A percentile compares a stretch with the other conserved stretches of the same genome.
phyloP scores from a whole-genome alignment of 2,329 filamentous ascomycete species.

The Ceratocystis harringtonii region DNA sequence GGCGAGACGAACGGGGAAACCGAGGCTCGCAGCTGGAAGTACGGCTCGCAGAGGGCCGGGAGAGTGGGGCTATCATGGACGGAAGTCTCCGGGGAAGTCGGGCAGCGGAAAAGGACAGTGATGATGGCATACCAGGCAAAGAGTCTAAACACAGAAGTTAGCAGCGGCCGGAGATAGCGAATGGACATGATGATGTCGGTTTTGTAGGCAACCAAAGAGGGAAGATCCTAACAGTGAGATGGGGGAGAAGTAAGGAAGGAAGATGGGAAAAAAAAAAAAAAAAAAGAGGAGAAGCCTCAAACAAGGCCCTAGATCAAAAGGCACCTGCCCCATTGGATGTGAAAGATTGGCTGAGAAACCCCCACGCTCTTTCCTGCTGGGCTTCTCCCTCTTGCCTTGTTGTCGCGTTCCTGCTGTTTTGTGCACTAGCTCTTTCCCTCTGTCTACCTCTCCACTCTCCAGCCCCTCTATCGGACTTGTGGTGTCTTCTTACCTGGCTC shows the following conservation, averaged over 20 bases:
- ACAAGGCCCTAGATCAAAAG: neutral
- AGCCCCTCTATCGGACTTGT: neutral
- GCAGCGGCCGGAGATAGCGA: neutral
- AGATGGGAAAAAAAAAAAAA: neutral
- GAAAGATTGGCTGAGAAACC: neutral
- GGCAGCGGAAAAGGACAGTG: conserved; percentile 71
- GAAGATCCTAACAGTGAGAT: neutral
- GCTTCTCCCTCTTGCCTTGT: neutral
- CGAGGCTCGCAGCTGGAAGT: conserved; percentile 49
- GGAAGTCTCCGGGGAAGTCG: conserved; percentile 36
- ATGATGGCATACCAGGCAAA: conserved; percentile 75
- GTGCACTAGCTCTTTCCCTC: neutral
- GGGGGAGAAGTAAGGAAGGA: neutral
- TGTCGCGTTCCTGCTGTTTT: neutral
- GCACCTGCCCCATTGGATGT: neutral
- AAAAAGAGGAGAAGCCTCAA: neutral
- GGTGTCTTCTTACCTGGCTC: conserved; percentile 4
- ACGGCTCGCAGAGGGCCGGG: conserved; percentile 69
- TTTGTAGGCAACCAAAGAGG: neutral
- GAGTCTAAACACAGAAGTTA: conserved; percentile 36
- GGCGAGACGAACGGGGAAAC: conserved; percentile 64
- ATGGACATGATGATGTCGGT: neutral
- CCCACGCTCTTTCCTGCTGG: neutral
- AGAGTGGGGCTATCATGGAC: conserved; percentile 53
- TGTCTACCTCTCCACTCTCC: neutral